These are phyloP conservation scores for Phoma sp. DNA, from an alignment of 2,329 filamentous ascomycete genomes.

Conservation along the genomic window DNA sequence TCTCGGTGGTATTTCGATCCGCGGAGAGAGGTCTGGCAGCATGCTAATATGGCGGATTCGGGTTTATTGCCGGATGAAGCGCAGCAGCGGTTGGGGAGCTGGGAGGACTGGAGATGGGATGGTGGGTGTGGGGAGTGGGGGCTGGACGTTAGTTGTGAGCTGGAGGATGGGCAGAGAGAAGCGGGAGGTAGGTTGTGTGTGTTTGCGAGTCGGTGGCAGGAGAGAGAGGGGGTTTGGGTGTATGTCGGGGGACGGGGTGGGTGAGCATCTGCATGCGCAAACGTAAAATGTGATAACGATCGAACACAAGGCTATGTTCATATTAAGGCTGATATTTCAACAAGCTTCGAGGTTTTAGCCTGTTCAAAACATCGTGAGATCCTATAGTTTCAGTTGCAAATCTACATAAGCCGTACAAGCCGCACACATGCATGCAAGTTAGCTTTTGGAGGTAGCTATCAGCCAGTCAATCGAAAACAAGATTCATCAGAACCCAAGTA, in stretches of 20 bases:
- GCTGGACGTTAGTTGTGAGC: slow-evolving; percentile 9
- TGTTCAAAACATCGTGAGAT: too few species aligned
- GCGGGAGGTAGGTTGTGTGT: slow-evolving; percentile 2
- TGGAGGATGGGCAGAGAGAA: background rate
- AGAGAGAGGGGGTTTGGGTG: slow-evolving; percentile 7
- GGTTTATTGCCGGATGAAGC: slow-evolving; percentile 10
- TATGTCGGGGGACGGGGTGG: slow-evolving; percentile 7
- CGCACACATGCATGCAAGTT: too few species aligned
- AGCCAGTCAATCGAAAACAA: too few species aligned
- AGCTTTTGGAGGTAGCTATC: too few species aligned
- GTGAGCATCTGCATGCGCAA: background rate
- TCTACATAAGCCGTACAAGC: too few species aligned
- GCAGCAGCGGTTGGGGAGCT: slow-evolving; percentile 2
- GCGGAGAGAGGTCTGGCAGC: background rate
- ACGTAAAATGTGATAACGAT: too few species aligned
- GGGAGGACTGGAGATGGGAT: slow-evolving; percentile 15
- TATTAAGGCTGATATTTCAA: too few species aligned
- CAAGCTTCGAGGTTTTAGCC: too few species aligned
- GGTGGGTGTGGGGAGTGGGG: slow-evolving; percentile 9
- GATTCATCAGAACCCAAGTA: too few species aligned
- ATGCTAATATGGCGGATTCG: slow-evolving; percentile 10
- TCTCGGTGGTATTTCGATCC: slow-evolving; percentile 11
- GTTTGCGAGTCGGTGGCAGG: slow-evolving; percentile 9
- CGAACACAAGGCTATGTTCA: too few species aligned
- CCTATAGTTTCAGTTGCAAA: too few species aligned